Base-by-base conservation (phyloP, 2,329 filamentous ascomycete species). In the Coleophoma cylindrospora region DNA sequence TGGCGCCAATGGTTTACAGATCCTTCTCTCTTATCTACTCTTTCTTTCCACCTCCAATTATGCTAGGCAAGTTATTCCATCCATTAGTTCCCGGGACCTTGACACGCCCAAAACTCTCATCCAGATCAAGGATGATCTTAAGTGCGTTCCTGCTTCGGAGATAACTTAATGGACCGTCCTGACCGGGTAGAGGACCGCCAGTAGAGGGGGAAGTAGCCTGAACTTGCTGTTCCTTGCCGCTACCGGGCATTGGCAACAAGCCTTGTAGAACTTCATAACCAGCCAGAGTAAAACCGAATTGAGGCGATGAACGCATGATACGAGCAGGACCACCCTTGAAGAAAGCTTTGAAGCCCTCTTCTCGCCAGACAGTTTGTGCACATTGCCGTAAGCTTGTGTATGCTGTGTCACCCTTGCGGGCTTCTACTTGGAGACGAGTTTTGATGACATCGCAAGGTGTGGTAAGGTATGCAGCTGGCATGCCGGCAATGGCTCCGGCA, bases 391-490 rank as follows among this genome's bases (percentile, higher is more conserved):
- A 79, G 43, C 88, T 89, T 40, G 82, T 94, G 77, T 99, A 99
- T 45, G 79, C 78, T 3, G 85, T 86, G 63, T 99, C 92, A 56
- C 94, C 94, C 77, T 97, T 97, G 57, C 94, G 87, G 19, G 92
- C 91, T 71, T 99, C 94, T 52, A 99, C 94, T 70, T 99, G 94
- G 53, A 99, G 79, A 67, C 94, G 87, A 3, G 94, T 99, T 80
- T 99, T 99, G 84, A 99, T 97, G 54, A 99, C 94, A 66, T 99
- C 94, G 74, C 89, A 96, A 0, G 94, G 94, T 2, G 94, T 99
- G 21, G 94, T 99, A 55, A 99, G 79, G 74, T 99, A 99, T 8
- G 89, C 89, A 5, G 89, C 89, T 6, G 89, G 89, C 87, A 94
- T 94, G 71, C 89, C 89, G 33, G 89, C 89, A 57, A 99, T 96